A percentile compares a stretch with the other conserved stretches of the same genome.
phyloP scores from a whole-genome alignment of 257 asterid species.

The Rehmannia glutinosa region DNA sequence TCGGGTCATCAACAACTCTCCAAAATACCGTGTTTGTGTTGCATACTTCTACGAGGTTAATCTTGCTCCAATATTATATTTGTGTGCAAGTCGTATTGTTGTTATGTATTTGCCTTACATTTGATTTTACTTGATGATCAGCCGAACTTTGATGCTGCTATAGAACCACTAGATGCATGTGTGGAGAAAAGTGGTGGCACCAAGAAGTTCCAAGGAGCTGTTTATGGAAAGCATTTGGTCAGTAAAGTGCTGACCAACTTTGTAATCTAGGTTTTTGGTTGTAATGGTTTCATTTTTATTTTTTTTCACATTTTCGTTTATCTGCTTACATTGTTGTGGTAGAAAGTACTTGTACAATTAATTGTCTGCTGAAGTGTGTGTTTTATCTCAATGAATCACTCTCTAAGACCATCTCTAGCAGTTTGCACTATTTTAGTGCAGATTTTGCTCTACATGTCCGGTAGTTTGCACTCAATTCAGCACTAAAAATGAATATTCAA shows the following conservation, averaged over 20 bases:
- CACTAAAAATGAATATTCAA: no score
- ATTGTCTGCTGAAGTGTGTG: no score
- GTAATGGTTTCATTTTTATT: not conserved
- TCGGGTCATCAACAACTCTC: conserved; percentile 62
- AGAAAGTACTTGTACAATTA: not conserved
- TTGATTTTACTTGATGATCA: conserved; percentile 24
- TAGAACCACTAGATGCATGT: conserved; percentile 67
- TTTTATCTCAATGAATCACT: no score
- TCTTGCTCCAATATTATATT: no score
- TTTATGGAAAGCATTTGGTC: conserved; percentile 83
- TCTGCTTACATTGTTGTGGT: no score
- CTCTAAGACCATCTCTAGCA: no score
- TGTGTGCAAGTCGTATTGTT: not conserved
- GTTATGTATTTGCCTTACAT: not conserved
- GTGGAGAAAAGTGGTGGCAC: conserved; percentile 57
- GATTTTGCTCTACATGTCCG: no score
- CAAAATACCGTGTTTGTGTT: conserved; percentile 68
- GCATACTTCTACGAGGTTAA: conserved; percentile 91
- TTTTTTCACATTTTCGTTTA: no score
- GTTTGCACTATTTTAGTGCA: no score
- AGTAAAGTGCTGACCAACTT: conserved; percentile 75
- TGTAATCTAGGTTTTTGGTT: conserved; percentile 6
- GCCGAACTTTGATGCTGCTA: conserved; percentile 74
- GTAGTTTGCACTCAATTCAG: no score
- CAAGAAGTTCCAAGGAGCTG: conserved; percentile 64